These are phyloP conservation scores for Boehmeria nivea DNA, from an alignment of 306 rosid species.

Conservation along the genomic window DNA sequence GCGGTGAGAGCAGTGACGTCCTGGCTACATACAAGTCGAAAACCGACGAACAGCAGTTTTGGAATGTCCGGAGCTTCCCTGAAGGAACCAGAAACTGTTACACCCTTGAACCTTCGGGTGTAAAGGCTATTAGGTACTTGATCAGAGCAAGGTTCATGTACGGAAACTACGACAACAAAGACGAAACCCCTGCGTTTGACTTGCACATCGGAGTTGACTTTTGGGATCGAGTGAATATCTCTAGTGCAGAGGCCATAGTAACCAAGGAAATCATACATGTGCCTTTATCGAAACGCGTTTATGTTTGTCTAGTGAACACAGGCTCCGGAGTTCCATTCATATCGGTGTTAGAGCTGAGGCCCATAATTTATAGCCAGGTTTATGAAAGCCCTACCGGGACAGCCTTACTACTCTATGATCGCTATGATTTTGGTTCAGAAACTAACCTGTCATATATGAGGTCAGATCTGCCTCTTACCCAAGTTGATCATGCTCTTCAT, in stretches of 20 bases:
- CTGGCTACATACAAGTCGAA: background rate
- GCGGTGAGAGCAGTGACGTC: slow-evolving; percentile 13
- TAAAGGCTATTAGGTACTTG: slow-evolving; percentile 10
- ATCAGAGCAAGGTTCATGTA: slow-evolving; percentile 26
- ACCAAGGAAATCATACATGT: slow-evolving; percentile 14
- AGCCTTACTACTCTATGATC: slow-evolving; percentile 3
- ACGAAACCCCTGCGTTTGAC: slow-evolving; percentile 9
- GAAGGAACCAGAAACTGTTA: slow-evolving; percentile 31
- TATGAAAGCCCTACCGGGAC: slow-evolving; percentile 14
- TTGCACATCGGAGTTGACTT: slow-evolving; percentile 18
- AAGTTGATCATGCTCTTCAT: background rate
- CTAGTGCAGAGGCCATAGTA: background rate
- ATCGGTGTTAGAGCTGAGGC: slow-evolving; percentile 44
- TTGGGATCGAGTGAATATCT: slow-evolving; percentile 4
- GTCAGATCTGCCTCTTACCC: slow-evolving; percentile 6
- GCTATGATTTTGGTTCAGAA: slow-evolving; percentile 33
- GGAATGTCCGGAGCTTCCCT: slow-evolving; percentile 25
- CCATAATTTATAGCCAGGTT: background rate
- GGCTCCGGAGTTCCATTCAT: slow-evolving; percentile 44
- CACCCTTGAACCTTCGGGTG: slow-evolving; percentile 14
- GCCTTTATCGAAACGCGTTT: slow-evolving; percentile 21
- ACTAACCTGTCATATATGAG: slow-evolving; percentile 22
- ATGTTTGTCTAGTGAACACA: slow-evolving; percentile 42
- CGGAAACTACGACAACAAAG: slow-evolving; percentile 20
- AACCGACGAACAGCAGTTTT: slow-evolving; percentile 19